These are phyloP conservation scores for Fraxinus dipetala DNA, from an alignment of 305 asterid genomes.

Conservation along the genomic window DNA sequence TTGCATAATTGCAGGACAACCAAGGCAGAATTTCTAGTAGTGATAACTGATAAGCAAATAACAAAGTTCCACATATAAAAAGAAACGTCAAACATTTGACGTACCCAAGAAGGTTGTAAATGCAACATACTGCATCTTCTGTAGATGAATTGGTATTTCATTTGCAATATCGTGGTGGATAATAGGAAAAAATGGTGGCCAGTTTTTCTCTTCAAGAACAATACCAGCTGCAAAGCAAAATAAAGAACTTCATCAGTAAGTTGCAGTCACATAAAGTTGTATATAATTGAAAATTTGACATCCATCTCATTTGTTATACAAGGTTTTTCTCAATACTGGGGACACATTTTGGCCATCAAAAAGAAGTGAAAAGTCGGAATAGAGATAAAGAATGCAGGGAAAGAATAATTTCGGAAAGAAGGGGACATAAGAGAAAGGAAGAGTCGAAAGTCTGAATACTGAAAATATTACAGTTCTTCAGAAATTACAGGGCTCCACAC, in stretches of 20 bases:
- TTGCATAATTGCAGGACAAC: not conserved
- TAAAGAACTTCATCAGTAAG: slow-evolving; percentile 2
- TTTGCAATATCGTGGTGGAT: slow-evolving; percentile 93
- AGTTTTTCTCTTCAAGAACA: slow-evolving; percentile 90
- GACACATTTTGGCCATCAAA: not conserved
- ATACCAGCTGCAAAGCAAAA: slow-evolving; percentile 77
- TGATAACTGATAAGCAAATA: not conserved
- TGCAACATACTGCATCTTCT: slow-evolving; percentile 93
- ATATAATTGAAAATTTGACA: not conserved
- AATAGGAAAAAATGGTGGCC: slow-evolving; percentile 98
- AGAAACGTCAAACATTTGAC: slow-evolving; percentile 23
- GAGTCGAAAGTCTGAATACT: not conserved
- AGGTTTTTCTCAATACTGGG: not conserved
- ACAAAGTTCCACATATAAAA: not conserved
- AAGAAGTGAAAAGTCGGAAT: not conserved
- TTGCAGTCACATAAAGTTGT: not conserved
- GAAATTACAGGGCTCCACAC: not conserved
- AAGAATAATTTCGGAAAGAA: not conserved
- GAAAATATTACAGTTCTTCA: not conserved
- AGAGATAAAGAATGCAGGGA: not conserved
- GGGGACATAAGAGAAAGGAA: not conserved
- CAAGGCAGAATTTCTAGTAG: not conserved
- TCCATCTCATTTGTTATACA: not conserved
- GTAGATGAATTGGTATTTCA: slow-evolving; percentile 95
- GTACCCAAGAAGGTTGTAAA: slow-evolving; percentile 90